Evolutionary conservation across 306 rosid species (phyloP).

Genomic region (Ammopiptanthus mongolicus): DNA sequence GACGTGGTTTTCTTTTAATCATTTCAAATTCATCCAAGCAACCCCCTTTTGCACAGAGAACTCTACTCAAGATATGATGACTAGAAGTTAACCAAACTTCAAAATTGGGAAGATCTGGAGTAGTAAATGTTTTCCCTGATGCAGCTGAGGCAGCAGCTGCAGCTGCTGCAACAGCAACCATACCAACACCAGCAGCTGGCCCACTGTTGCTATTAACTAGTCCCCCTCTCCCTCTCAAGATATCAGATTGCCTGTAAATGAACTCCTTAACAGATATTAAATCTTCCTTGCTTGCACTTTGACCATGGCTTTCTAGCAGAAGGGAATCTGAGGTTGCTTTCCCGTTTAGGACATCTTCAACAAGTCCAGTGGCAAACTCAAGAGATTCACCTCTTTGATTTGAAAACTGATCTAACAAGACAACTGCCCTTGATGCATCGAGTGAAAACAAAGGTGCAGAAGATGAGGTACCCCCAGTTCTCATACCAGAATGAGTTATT

Average conservation of each 20-base stretch:
- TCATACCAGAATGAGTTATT: slow-evolving; percentile 55
- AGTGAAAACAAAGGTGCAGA: slow-evolving; percentile 74
- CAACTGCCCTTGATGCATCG: slow-evolving; percentile 82
- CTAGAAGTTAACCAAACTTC: slow-evolving; percentile 84
- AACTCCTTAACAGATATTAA: slow-evolving; percentile 72
- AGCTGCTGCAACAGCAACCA: slow-evolving; percentile 89
- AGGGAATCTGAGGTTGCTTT: slow-evolving; percentile 85
- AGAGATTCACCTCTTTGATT: slow-evolving; percentile 67
- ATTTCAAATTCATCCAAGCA: slow-evolving; percentile 68
- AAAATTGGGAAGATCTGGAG: slow-evolving; percentile 81
- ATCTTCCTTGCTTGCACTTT: slow-evolving; percentile 65
- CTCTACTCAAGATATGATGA: slow-evolving; percentile 52
- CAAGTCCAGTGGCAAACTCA: slow-evolving; percentile 64
- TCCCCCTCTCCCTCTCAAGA: slow-evolving; percentile 80
- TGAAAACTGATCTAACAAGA: slow-evolving; percentile 58
- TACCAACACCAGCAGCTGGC: slow-evolving; percentile 75
- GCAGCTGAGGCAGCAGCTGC: slow-evolving; percentile 87
- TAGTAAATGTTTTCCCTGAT: slow-evolving; percentile 57
- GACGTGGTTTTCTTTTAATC: slow-evolving; percentile 62
- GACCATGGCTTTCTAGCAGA: slow-evolving; percentile 76
- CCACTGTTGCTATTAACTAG: slow-evolving; percentile 61
- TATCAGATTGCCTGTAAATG: slow-evolving; percentile 77
- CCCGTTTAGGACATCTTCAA: slow-evolving; percentile 79
- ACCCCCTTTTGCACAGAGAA: slow-evolving; percentile 81
- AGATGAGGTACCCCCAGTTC: slow-evolving; percentile 50